Conservation (phyloP, 1,284 basidiomycete genomes). For the Microbotryomycetes sp. region DNA sequence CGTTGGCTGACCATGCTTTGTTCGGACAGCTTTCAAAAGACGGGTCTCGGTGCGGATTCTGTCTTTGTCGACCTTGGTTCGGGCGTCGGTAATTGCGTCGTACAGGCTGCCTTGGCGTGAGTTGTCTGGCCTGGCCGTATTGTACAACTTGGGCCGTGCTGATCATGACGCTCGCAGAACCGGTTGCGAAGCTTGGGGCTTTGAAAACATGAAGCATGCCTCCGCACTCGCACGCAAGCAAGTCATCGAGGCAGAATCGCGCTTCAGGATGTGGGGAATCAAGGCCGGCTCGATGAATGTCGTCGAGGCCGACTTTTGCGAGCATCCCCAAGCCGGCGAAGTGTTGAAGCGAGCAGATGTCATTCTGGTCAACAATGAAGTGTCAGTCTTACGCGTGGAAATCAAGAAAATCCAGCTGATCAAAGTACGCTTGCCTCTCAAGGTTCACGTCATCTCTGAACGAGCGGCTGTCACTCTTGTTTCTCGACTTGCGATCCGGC, state of each 20-base stretch:
- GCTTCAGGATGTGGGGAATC: constrained; percentile 50
- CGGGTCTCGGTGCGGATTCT: constrained; percentile 37
- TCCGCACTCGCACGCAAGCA: constrained; percentile 46
- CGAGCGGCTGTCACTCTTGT: constrained; percentile 48
- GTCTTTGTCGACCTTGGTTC: constrained; percentile 50
- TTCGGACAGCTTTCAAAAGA: constrained; percentile 34
- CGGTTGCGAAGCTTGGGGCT: constrained; percentile 46
- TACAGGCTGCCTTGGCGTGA: constrained; percentile 48
- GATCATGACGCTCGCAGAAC: constrained; percentile 27
- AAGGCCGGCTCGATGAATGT: constrained; percentile 43
- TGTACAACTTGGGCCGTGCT: neutral
- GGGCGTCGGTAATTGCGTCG: constrained; percentile 51
- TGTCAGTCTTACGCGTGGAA: constrained; percentile 22
- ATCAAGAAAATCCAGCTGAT: too few species aligned
- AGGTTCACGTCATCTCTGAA: constrained; percentile 48
- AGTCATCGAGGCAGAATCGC: constrained; percentile 44
- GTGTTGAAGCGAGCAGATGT: constrained; percentile 47
- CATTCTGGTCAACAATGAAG: constrained; percentile 52
- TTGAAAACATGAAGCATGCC: constrained; percentile 49
- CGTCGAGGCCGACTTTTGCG: constrained; percentile 49
- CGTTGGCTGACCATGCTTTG: neutral
- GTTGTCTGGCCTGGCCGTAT: neutral
- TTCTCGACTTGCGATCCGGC: constrained; percentile 50
- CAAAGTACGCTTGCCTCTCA: too few species aligned
- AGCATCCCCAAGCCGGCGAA: constrained; percentile 37